Percentiles rank a stretch among this genome's conserved stretches.
Conservation (phyloP, 2,329 filamentous ascomycete genomes). For the Zymoseptoria passerinii region DNA sequence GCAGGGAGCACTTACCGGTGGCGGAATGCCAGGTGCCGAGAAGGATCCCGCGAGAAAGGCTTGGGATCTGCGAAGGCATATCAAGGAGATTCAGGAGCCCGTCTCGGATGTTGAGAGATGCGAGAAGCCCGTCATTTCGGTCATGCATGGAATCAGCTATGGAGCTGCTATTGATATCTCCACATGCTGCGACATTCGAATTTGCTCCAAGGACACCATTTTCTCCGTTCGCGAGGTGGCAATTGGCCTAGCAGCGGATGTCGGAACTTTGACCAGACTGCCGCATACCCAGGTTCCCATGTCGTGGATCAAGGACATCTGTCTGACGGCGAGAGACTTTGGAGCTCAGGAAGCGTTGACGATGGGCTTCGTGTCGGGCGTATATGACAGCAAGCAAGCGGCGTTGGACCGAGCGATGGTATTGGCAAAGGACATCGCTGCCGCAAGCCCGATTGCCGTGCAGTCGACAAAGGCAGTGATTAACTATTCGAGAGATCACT, state of each 20-base stretch:
- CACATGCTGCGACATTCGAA: constrained; percentile 61
- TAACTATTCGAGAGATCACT: constrained; percentile 71
- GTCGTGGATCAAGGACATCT: constrained; percentile 74
- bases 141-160: constrained; percentile 69
- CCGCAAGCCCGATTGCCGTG: constrained; percentile 83
- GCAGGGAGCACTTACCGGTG: constrained; percentile 8
- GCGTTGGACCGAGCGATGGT: constrained; percentile 52
- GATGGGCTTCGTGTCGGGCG: constrained; percentile 62
- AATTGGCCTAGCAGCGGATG: constrained; percentile 70
- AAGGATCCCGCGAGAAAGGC: constrained; percentile 26
- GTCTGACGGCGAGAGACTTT: constrained; percentile 62
- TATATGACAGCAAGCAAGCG: constrained; percentile 54
- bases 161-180: constrained; percentile 68
- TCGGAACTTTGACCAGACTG: constrained; percentile 66
- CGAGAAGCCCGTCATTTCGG: constrained; percentile 81
- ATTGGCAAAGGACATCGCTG: constrained; percentile 58
- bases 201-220: constrained; percentile 48
- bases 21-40: not conserved
- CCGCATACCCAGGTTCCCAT: constrained; percentile 63
- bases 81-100: constrained; percentile 72
- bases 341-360: constrained; percentile 57
- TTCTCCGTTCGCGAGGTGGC: constrained; percentile 74
- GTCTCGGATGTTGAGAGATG: constrained; percentile 72
- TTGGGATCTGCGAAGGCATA: constrained; percentile 51
- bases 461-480: constrained; percentile 80